Base-by-base conservation (phyloP, 2,329 filamentous ascomycete species). In the Pseudogymnoascus sp. region DNA sequence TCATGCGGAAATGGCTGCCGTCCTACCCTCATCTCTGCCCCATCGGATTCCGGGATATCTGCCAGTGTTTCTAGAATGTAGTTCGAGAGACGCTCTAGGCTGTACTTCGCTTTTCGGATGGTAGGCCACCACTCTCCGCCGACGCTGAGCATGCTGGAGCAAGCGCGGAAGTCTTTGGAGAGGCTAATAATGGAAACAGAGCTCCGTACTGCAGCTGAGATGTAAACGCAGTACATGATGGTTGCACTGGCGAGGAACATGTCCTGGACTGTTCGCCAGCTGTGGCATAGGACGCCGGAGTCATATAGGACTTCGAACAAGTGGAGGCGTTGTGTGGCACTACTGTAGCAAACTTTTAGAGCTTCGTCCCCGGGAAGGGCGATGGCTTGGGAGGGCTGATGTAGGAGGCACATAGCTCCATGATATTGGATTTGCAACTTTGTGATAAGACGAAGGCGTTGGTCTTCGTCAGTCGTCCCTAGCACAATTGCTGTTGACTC, bases 51-150 rank as follows among this genome's bases (percentile, higher is more conserved):
- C 1, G 56, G 31, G 21, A 3, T 62, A 1, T 33, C 61, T 13
- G 61, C 61, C 16, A 62, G 14, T 40, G 53, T 62, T 10, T 62
- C 61, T 3, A 62, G 26, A 53, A 38, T 53, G 13, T 62, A 38
- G 26, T 53, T 62, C 11, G 61, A 50, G 4, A 62, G 61, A 6
- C 38, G 38, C 21, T 71, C 73, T 53, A 75, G 74, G 44, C 71
- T 74, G 2, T 68, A 65, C 37, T 72, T 71, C 1, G 72, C 72
- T 6, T 66, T 72, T 11, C 71, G 73, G 16, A 72, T 73, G 0
- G 73, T 75, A 6, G 74, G 74, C 76, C 76, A 77, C 75, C 75
- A 77, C 61, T 76, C 74, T 3, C 75, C 73, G 3, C 74, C 75
- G 14, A 75, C 70, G n/a, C 72, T 75, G 2, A 77, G 69, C 2